Evolutionary conservation across 352 stramenopile species (phyloP).

Genomic region (Phytophthora sojae): DNA sequence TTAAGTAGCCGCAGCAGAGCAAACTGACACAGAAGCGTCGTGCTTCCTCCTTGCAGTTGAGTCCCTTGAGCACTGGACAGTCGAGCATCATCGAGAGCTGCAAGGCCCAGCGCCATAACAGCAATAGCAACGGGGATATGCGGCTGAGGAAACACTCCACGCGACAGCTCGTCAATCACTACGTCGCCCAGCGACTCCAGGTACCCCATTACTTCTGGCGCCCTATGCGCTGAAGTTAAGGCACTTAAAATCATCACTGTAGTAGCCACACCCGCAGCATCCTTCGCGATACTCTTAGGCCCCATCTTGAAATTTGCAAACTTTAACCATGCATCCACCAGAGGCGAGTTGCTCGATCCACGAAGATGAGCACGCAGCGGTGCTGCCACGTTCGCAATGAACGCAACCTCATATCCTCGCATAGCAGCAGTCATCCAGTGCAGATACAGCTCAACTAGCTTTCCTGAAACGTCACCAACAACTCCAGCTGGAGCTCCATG

Average conservation of each 20-base stretch:
- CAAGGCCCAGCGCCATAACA: conserved; percentile 35
- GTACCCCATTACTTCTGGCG: conserved; percentile 15
- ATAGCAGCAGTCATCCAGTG: conserved; percentile 46
- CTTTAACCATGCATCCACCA: conserved; percentile 26
- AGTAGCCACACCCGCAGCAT: conserved; percentile 26
- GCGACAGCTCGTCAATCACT: conserved; percentile 29
- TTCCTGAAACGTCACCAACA: not conserved
- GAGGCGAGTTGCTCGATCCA: conserved; percentile 4
- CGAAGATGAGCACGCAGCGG: conserved; percentile 31
- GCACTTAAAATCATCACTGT: conserved; percentile 30
- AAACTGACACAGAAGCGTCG: conserved; percentile 44
- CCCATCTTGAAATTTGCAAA: conserved; percentile 17
- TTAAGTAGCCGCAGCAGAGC: conserved; percentile 37
- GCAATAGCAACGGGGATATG: conserved; percentile 29
- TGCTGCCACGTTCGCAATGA: conserved; percentile 40
- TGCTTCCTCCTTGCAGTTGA: conserved; percentile 20
- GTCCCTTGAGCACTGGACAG: not conserved
- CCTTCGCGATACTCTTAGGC: not conserved
- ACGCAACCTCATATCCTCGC: conserved; percentile 42
- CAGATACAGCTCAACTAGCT: conserved; percentile 34
- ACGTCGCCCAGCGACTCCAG: conserved; percentile 27
- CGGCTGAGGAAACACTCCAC: conserved; percentile 25
- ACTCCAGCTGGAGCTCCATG: conserved; percentile 1
- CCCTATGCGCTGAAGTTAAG: conserved; percentile 11
- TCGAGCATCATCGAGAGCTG: conserved; percentile 24